Percentiles rank a stretch among this genome's conserved stretches.
phyloP scores from a whole-genome alignment of 495 filamentous ascomycete genomes.

The Lepraria neglecta region DNA sequence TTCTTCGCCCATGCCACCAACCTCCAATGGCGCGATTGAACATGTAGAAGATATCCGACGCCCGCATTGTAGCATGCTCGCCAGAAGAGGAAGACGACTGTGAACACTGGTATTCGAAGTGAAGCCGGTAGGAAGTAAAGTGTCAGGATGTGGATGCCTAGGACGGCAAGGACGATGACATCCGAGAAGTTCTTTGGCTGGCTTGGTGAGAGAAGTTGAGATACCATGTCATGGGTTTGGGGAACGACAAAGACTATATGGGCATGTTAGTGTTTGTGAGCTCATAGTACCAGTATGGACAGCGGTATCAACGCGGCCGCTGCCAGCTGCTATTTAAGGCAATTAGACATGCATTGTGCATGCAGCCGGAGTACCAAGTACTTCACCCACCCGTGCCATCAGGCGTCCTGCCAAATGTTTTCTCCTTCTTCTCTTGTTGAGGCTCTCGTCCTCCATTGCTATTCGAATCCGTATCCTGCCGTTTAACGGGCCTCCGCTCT shows the following conservation, averaged over 20 bases:
- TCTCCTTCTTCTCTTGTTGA: slow-evolving; percentile 49
- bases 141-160: slow-evolving; percentile 64
- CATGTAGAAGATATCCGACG: slow-evolving; percentile 81
- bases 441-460: slow-evolving; percentile 25
- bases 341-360: background rate
- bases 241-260: slow-evolving; percentile 85
- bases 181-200: slow-evolving; percentile 94
- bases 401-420: slow-evolving; percentile 86
- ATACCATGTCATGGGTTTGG: slow-evolving; percentile 97
- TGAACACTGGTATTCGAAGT: slow-evolving; percentile 67
- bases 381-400: slow-evolving; percentile 71
- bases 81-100: slow-evolving; percentile 84
- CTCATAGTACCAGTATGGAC: background rate
- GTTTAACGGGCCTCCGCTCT: slow-evolving; percentile 17
- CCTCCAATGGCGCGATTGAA: slow-evolving; percentile 82
- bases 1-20: slow-evolving; percentile 84
- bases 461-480: slow-evolving; percentile 58
- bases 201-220: slow-evolving; percentile 88
- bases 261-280: slow-evolving; percentile 13
- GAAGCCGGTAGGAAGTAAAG: slow-evolving; percentile 64
- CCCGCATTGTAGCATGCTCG: slow-evolving; percentile 84
- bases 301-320: background rate
- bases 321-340: background rate
- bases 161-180: slow-evolving; percentile 67
- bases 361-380: background rate